Conservation (phyloP, 2,329 filamentous ascomycete genomes). For the Penicillium brasilianum region DNA sequence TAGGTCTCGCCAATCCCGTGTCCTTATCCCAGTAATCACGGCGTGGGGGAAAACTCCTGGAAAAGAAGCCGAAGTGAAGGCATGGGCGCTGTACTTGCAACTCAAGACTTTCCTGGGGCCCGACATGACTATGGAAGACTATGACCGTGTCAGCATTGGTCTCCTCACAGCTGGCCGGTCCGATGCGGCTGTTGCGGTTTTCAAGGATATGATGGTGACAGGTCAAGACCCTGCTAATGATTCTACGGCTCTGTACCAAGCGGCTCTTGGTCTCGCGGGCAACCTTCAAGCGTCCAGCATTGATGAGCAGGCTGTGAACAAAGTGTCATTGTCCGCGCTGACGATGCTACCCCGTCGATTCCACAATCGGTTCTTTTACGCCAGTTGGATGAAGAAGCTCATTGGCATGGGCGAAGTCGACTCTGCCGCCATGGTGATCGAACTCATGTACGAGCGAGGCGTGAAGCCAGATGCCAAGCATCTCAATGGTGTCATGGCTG, state of each 20-base stretch:
- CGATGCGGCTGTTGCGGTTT: slow-evolving; percentile 73
- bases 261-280: slow-evolving; percentile 46
- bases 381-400: slow-evolving; percentile 85
- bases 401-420: slow-evolving; percentile 74
- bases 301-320: slow-evolving; percentile 52
- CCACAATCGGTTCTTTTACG: slow-evolving; percentile 80
- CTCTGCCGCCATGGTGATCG: slow-evolving; percentile 73
- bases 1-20: slow-evolving; percentile 50
- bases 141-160: slow-evolving; percentile 72
- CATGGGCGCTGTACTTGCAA: slow-evolving; percentile 70
- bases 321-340: slow-evolving; percentile 55
- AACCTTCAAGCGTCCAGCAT: slow-evolving; percentile 50
- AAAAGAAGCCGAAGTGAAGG: slow-evolving; percentile 58
- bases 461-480: slow-evolving; percentile 74
- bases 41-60: slow-evolving; percentile 63
- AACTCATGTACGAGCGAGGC: slow-evolving; percentile 73
- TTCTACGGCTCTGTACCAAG: slow-evolving; percentile 51
- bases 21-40: slow-evolving; percentile 69
- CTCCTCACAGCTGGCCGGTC: slow-evolving; percentile 71
- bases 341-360: slow-evolving; percentile 58
- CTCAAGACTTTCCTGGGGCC: slow-evolving; percentile 66
- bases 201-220: slow-evolving; percentile 86
- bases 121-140: slow-evolving; percentile 72
- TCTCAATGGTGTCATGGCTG: slow-evolving; percentile 80
- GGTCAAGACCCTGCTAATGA: slow-evolving; percentile 53